Conservation (phyloP, 441 rosid genomes). For the Erysimum cheiri region DNA sequence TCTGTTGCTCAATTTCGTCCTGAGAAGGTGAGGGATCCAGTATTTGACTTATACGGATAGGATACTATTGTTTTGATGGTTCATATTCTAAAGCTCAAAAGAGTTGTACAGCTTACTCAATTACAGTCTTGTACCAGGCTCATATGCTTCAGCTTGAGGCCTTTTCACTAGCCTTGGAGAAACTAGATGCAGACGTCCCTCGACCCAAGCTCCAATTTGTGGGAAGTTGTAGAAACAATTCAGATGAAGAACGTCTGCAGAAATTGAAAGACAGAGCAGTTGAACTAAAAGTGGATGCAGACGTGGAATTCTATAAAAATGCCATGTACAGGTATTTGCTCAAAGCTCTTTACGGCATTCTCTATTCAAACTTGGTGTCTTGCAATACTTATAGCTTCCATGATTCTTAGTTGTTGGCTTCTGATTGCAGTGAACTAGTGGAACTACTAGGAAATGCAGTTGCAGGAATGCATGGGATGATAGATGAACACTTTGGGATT, state of each 20-base stretch:
- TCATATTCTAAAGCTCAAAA: neutral
- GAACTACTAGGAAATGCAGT: constrained; percentile 72
- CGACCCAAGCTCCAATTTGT: constrained; percentile 88
- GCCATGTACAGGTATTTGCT: constrained; percentile 68
- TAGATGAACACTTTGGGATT: constrained; percentile 91
- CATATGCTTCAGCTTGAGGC: constrained; percentile 93
- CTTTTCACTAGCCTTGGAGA: constrained; percentile 63
- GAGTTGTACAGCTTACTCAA: constrained; percentile 33
- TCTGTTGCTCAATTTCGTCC: constrained; percentile 98
- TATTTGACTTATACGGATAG: constrained; percentile 46
- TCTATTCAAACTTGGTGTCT: constrained; percentile 16
- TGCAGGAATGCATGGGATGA: constrained; percentile 89
- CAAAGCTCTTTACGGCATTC: neutral
- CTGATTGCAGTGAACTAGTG: constrained; percentile 69
- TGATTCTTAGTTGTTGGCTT: constrained; percentile 17
- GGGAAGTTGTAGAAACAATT: constrained; percentile 88
- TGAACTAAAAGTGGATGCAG: constrained; percentile 62
- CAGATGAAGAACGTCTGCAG: constrained; percentile 84
- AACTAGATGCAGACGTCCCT: constrained; percentile 55
- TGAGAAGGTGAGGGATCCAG: constrained; percentile 83
- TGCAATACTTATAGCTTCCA: constrained; percentile 8
- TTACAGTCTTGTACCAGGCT: constrained; percentile 63
- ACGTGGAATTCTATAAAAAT: constrained; percentile 80
- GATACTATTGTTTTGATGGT: constrained; percentile 44
- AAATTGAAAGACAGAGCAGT: constrained; percentile 72